Base-by-base conservation (phyloP, 2,329 filamentous ascomycete genomes). In the Claviceps spartinae region DNA sequence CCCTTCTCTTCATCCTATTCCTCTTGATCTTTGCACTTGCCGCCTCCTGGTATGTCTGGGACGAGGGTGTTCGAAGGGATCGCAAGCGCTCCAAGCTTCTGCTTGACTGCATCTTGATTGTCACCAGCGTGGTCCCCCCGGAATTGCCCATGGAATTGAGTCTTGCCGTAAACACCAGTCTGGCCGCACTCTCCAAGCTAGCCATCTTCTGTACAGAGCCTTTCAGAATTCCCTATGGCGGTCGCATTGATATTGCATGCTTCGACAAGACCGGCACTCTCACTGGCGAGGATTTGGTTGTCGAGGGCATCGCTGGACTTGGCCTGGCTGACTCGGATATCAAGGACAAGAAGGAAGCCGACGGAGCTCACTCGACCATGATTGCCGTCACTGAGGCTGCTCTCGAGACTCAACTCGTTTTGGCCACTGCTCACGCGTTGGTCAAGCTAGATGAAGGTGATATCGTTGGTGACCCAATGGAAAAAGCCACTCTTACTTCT, bases 201-300 rank as follows among this genome's bases (percentile, higher is more conserved):
- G 93, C 94, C 55, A 98, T 98, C 62, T 98, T 95, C 75, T 98
- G 93, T 66, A 98, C 93, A 2, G 94, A 98, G 67, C 93, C 93
- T 30, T 98, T 98, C 81, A 85, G 93, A 52, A 98, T 98, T 62
- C 94, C 94, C 0, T 97, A 86, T 61, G 94, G 90, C 58, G 93
- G 93, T 36, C 87, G 93, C 57, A 86, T 98, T 54, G 94, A 98
- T 66, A 79, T 98, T 51, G 90, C 93, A 56, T 98, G 93, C 72
- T 98, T 98, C 59, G 93, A 98, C 70, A 98, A 98, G 76, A 98
- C 93, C 13, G 93, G 93, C 58, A 98, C 93, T 1, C 71, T 98
- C 54, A 98, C 93, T 40, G 93, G 93, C 48, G 93, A 98, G 66
- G 91, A 98, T 64, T 75, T 98, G 44, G 89, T 98, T 11, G 93